Percentiles rank a stretch among this genome's conserved stretches.
phyloP scores from a whole-genome alignment of 1,139 yeast genomes.

The Yamadazyma diddensiae region DNA sequence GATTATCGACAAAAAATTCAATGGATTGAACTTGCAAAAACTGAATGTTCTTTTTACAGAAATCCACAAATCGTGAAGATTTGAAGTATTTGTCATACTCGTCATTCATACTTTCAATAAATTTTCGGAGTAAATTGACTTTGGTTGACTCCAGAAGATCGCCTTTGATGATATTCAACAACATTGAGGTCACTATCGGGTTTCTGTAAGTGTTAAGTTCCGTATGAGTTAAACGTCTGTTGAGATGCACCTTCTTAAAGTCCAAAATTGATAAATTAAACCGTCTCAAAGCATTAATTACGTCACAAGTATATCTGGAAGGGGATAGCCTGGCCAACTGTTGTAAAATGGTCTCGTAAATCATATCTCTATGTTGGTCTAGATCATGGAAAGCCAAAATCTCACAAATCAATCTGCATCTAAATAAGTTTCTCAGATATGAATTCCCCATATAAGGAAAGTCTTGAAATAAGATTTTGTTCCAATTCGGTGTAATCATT shows the following conservation, averaged over 20 bases:
- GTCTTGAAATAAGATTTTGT: constrained; percentile 33
- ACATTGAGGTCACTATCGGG: constrained; percentile 7
- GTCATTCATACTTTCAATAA: constrained; percentile 22
- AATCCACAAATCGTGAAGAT: constrained; percentile 25
- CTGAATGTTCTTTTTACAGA: constrained; percentile 27
- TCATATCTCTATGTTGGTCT: constrained; percentile 21
- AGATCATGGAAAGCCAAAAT: constrained; percentile 23
- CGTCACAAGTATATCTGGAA: constrained; percentile 23
- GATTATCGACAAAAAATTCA: constrained; percentile 15
- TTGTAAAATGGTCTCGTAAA: constrained; percentile 21
- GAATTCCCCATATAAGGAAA: constrained; percentile 42
- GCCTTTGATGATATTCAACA: constrained; percentile 8
- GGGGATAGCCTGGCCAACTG: constrained; percentile 25
- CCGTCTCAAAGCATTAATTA: constrained; percentile 22
- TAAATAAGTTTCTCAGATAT: constrained; percentile 35
- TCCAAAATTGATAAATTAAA: constrained; percentile 18
- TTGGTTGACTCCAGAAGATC: constrained; percentile 7
- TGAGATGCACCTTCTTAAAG: constrained; percentile 7
- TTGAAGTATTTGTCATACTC: constrained; percentile 28
- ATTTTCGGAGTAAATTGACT: constrained; percentile 4
- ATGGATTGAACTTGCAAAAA: constrained; percentile 22
- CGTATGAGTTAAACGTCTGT: constrained; percentile 8
- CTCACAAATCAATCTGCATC: constrained; percentile 26
- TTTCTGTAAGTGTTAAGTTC: constrained; percentile 11
- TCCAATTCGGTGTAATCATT: constrained; percentile 32